Conservation (phyloP, 2,329 filamentous ascomycete species). For the Botrytis hyacinthi region DNA sequence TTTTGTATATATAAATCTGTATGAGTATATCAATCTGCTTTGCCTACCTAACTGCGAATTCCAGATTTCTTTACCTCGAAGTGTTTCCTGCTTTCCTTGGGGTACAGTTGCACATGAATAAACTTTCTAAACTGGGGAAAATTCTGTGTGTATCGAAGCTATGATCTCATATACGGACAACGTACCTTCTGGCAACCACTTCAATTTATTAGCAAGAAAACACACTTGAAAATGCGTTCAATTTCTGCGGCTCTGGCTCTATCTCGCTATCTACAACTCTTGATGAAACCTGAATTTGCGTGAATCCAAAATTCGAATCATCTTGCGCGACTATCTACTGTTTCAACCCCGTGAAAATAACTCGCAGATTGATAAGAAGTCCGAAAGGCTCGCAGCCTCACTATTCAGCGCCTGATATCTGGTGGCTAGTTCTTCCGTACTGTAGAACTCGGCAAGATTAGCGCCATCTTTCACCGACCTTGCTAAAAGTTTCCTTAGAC, state of each 20-base stretch:
- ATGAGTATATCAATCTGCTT: neutral
- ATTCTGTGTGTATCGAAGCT: neutral
- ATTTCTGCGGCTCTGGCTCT: neutral
- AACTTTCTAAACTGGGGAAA: neutral
- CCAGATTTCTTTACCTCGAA: neutral
- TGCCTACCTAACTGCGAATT: neutral
- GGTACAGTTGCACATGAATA: neutral
- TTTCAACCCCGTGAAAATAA: neutral
- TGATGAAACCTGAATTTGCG: neutral
- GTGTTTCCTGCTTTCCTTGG: neutral
- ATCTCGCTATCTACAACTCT: neutral
- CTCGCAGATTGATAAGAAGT: neutral
- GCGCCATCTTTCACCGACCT: neutral
- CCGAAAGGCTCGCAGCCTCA: neutral
- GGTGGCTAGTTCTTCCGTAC: neutral
- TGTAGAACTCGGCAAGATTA: neutral
- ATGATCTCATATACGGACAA: neutral
- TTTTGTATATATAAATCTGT: neutral
- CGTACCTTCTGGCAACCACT: neutral
- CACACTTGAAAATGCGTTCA: neutral
- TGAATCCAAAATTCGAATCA: neutral
- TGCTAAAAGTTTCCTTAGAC: neutral
- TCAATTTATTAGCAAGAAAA: neutral
- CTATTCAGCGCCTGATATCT: neutral
- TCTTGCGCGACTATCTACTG: neutral